Conservation (phyloP, 2,329 filamentous ascomycete species). For the Leptographium wingfieldii region DNA sequence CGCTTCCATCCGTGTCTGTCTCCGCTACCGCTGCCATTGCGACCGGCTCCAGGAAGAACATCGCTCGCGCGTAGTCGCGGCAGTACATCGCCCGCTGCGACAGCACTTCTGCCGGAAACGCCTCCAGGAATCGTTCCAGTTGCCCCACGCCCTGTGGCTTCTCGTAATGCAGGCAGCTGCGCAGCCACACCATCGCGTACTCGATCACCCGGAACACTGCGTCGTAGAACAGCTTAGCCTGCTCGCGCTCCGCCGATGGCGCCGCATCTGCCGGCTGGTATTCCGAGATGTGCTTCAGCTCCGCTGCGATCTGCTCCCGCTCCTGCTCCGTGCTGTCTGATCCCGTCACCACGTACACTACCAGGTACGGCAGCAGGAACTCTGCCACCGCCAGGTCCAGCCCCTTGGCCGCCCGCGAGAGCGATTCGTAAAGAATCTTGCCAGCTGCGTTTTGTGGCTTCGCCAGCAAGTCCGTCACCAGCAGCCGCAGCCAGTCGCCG, state of each 20-base stretch:
- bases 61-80: slow-evolving; percentile 77
- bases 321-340: slow-evolving; percentile 36
- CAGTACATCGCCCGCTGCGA: slow-evolving; percentile 85
- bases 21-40: slow-evolving; percentile 29
- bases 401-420: slow-evolving; percentile 70
- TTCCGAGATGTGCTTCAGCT: slow-evolving; percentile 63
- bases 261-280: slow-evolving; percentile 39
- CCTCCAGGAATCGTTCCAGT: slow-evolving; percentile 38
- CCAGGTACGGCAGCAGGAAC: slow-evolving; percentile 79
- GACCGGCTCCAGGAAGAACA: slow-evolving; percentile 92
- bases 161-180: slow-evolving; percentile 72
- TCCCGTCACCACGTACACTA: slow-evolving; percentile 70
- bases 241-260: slow-evolving; percentile 53
- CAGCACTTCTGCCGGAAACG: slow-evolving; percentile 61
- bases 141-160: slow-evolving; percentile 33
- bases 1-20: slow-evolving; percentile 34
- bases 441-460: slow-evolving; percentile 65
- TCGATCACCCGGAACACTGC: slow-evolving; percentile 84
- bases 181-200: slow-evolving; percentile 71
- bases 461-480: slow-evolving; percentile 72
- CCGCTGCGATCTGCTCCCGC: slow-evolving; percentile 51
- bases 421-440: slow-evolving; percentile 64
- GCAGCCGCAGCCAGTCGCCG: slow-evolving; percentile 65
- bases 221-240: slow-evolving; percentile 75
- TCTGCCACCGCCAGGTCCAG: slow-evolving; percentile 78